These are phyloP conservation scores for Penicillium aurantiogriseum DNA, from an alignment of 2,329 filamentous ascomycete species.

Conservation along the genomic window DNA sequence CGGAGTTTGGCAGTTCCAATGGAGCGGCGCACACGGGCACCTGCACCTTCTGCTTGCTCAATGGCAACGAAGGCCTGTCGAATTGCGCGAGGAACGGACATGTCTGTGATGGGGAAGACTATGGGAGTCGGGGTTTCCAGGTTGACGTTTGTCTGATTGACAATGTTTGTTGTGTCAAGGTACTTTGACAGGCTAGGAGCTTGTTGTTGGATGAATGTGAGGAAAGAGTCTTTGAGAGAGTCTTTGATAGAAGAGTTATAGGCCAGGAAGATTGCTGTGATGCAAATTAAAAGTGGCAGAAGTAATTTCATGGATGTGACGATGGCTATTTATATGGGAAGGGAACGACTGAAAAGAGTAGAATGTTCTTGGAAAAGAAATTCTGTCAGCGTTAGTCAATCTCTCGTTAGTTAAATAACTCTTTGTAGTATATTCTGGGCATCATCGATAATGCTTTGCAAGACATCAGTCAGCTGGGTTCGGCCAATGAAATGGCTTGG, in stretches of 20 bases:
- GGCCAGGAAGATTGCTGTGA: constrained; percentile 33
- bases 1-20: constrained; percentile 80
- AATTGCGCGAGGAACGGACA: constrained; percentile 72
- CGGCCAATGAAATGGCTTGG: constrained; percentile 1
- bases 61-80: constrained; percentile 78
- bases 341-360: constrained; percentile 15
- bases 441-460: constrained; percentile 18
- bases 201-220: constrained; percentile 21
- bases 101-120: constrained; percentile 47
- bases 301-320: constrained; percentile 36
- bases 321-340: constrained; percentile 32
- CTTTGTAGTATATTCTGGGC: not conserved
- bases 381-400: constrained; percentile 31
- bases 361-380: constrained; percentile 18
- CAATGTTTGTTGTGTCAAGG: constrained; percentile 13
- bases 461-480: constrained; percentile 28
- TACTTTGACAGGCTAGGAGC: constrained; percentile 16
- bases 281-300: constrained; percentile 39
- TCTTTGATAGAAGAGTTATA: constrained; percentile 26
- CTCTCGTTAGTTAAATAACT: constrained; percentile 19
- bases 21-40: constrained; percentile 80
- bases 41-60: constrained; percentile 84
- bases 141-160: constrained; percentile 1
- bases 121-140: constrained; percentile 7
- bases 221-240: constrained; percentile 15